Percentiles rank a stretch among this genome's conserved stretches.
Conservation (phyloP, 208 protist species). For the Tetramitus jugosus region DNA sequence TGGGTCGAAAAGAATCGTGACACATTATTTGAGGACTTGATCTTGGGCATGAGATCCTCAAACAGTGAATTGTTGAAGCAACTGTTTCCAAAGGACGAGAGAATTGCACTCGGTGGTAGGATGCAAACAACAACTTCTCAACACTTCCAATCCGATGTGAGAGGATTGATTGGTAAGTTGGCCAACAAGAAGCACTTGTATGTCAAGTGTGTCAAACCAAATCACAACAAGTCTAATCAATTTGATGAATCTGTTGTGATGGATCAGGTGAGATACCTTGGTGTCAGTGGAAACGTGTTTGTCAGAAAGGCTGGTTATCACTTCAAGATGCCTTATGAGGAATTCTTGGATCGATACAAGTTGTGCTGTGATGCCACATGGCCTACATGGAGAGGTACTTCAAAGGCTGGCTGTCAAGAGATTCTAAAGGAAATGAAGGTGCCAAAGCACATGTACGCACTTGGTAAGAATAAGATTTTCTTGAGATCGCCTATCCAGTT, state of each 20-base stretch:
- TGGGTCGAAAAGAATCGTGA: conserved; percentile 64
- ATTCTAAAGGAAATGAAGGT: conserved; percentile 10
- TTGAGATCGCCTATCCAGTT: conserved; percentile 5
- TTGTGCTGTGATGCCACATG: conserved; percentile 19
- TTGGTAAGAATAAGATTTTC: conserved; percentile 17
- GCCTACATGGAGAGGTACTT: neutral
- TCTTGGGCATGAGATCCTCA: conserved; percentile 31
- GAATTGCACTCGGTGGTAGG: neutral
- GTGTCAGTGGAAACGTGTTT: neutral
- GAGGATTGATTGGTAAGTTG: neutral
- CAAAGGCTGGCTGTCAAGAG: neutral
- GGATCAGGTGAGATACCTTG: conserved; percentile 17
- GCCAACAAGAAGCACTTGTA: neutral
- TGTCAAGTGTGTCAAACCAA: conserved; percentile 16
- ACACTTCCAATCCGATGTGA: neutral
- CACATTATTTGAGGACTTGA: conserved; percentile 52
- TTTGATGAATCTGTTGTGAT: neutral
- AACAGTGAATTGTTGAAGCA: neutral
- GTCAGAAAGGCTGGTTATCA: conserved; percentile 10
- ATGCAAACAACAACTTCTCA: conserved; percentile 20
- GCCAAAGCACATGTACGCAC: neutral
- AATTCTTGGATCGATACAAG: conserved; percentile 42
- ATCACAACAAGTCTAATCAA: neutral
- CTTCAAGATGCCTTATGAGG: conserved; percentile 9
- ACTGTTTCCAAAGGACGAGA: conserved; percentile 6